These are phyloP conservation scores for Ogataea pignaliae DNA, from an alignment of 805 yeast genomes.

Conservation along the genomic window DNA sequence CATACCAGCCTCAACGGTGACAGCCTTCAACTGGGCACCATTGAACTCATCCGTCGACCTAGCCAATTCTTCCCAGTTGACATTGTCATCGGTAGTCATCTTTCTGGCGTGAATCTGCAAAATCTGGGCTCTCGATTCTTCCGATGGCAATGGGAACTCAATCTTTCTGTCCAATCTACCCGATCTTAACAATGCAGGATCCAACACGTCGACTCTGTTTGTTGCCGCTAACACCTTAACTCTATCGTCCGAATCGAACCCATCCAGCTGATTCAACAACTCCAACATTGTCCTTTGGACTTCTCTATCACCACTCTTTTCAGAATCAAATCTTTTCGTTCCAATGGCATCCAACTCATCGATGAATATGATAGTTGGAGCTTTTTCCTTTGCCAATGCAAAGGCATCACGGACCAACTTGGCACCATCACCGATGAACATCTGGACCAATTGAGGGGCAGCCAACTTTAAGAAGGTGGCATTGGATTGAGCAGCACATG, in stretches of 20 bases:
- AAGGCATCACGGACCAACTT: constrained; percentile 96
- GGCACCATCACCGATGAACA: constrained; percentile 99
- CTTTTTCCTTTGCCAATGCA: constrained; percentile 95
- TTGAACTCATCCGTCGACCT: constrained; percentile 97
- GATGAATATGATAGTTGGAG: constrained; percentile 95
- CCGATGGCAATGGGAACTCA: constrained; percentile 96
- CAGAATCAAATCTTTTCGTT: constrained; percentile 95
- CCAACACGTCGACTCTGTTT: constrained; percentile 94
- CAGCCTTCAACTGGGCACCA: constrained; percentile 98
- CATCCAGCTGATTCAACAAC: constrained; percentile 93
- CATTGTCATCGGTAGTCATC: constrained; percentile 85
- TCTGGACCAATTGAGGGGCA: constrained; percentile 97
- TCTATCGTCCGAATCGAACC: constrained; percentile 94
- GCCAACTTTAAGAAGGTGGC: constrained; percentile 96
- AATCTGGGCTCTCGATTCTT: constrained; percentile 95
- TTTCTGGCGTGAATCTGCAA: constrained; percentile 96
- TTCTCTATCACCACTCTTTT: constrained; percentile 96
- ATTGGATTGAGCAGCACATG: constrained; percentile 98
- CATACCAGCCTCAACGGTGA: constrained; percentile 99
- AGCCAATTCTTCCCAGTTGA: constrained; percentile 98
- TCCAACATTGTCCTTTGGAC: constrained; percentile 99
- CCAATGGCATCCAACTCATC: constrained; percentile 99
- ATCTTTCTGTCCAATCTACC: constrained; percentile 98
- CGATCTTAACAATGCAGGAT: constrained; percentile 96
- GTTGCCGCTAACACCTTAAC: constrained; percentile 98